A percentile compares a stretch with the other conserved stretches of the same genome.
phyloP scores from a whole-genome alignment of 257 asterid species.

The Echium plantagineum region DNA sequence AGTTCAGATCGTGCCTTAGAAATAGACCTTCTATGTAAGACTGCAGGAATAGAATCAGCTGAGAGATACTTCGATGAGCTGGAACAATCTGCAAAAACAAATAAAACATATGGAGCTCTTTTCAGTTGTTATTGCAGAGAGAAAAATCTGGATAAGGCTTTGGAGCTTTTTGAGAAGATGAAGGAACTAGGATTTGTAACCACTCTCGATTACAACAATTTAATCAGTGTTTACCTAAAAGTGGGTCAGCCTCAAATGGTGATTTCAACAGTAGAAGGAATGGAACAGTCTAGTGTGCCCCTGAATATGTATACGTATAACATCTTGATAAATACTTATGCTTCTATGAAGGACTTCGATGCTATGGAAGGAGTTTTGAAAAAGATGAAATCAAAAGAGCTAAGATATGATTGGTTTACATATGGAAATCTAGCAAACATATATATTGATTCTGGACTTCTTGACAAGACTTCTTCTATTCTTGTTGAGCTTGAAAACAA shows the following conservation, averaged over 20 bases:
- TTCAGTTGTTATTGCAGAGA: slow-evolving; percentile 49
- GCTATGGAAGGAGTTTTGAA: slow-evolving; percentile 45
- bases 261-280: slow-evolving; percentile 36
- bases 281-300: slow-evolving; percentile 45
- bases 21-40: slow-evolving; percentile 48
- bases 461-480: slow-evolving; percentile 30
- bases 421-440: slow-evolving; percentile 53
- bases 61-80: slow-evolving; percentile 53
- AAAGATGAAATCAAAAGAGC: slow-evolving; percentile 41
- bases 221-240: slow-evolving; percentile 35
- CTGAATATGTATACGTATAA: slow-evolving; percentile 41
- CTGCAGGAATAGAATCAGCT: slow-evolving; percentile 42
- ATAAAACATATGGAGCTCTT: slow-evolving; percentile 64
- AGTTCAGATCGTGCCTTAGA: slow-evolving; percentile 44
- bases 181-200: slow-evolving; percentile 28
- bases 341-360: slow-evolving; percentile 31
- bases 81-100: slow-evolving; percentile 41
- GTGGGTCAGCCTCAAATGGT: slow-evolving; percentile 36
- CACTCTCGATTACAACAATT: slow-evolving; percentile 48
- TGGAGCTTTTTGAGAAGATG: slow-evolving; percentile 45
- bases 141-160: slow-evolving; percentile 41
- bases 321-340: slow-evolving; percentile 46
- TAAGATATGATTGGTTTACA: slow-evolving; percentile 37
- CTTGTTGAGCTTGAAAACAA: slow-evolving; percentile 40
- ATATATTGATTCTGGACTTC: slow-evolving; percentile 34